Conservation (phyloP, 1,284 basidiomycete species). For the Heterobasidion irregulare region DNA sequence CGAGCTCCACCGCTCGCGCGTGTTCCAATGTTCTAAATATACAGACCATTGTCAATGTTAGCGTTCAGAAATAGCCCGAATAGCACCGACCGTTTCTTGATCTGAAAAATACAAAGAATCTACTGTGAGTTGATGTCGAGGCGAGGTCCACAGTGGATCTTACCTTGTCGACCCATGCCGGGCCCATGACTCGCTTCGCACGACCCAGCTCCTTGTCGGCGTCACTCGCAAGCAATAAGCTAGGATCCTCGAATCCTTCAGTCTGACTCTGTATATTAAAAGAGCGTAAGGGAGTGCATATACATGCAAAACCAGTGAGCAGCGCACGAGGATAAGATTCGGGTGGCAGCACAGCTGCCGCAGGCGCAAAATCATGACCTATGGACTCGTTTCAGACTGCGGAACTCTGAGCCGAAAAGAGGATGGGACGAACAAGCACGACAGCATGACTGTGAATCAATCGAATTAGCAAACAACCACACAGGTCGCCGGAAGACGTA, state of each 20-base stretch:
- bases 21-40: conserved; percentile 25
- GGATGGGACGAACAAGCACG: conserved; percentile 29
- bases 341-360: conserved; percentile 63
- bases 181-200: conserved; percentile 48
- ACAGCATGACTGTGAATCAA: conserved; percentile 32
- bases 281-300: neutral
- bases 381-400: conserved; percentile 1
- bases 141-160: conserved; percentile 9
- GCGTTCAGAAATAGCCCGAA: neutral
- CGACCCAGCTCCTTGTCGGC: conserved; percentile 46
- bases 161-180: conserved; percentile 41
- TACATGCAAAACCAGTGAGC: neutral
- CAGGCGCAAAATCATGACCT: conserved; percentile 61
- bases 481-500: neutral
- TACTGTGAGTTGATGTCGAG: neutral
- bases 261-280: conserved; percentile 27
- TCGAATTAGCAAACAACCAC: neutral
- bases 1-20: conserved; percentile 31
- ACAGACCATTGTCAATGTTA: neutral
- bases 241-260: conserved; percentile 41
- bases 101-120: conserved; percentile 15
- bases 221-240: conserved; percentile 35
- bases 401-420: neutral
- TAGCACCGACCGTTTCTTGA: conserved; percentile 27
- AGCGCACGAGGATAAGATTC: conserved; percentile 46